These are phyloP conservation scores for Phylloporus sp. DNA, from an alignment of 768 basidiomycete genomes.

Conservation along the genomic window DNA sequence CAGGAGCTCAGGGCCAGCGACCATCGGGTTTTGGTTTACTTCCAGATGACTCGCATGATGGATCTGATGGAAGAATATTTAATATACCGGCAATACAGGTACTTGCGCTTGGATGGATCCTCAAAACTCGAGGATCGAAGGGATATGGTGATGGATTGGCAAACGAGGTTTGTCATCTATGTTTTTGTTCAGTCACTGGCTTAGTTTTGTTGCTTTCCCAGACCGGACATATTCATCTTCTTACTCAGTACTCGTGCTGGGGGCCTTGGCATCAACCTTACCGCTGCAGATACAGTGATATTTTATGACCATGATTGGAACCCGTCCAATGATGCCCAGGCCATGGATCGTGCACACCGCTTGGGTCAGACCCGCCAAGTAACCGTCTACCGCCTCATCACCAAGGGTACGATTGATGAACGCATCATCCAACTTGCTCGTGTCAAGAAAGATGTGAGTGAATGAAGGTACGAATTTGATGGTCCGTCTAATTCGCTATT, in stretches of 20 bases:
- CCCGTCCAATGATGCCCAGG: constrained; percentile 95
- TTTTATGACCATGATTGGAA: constrained; percentile 43
- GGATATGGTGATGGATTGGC: constrained; percentile 99
- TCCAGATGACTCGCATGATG: constrained; percentile 99
- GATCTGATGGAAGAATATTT: constrained; percentile 98
- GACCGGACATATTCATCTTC: constrained; percentile 91
- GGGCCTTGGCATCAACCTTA: constrained; percentile 95
- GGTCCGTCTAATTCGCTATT: constrained; percentile 2
- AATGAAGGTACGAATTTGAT: neutral
- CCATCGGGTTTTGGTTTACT: constrained; percentile 93
- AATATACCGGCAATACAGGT: constrained; percentile 94
- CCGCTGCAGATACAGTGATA: constrained; percentile 48
- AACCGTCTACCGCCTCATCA: constrained; percentile 93
- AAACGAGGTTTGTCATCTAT: constrained; percentile 67
- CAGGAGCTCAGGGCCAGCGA: constrained; percentile 90
- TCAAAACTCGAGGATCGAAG: constrained; percentile 94
- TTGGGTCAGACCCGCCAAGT: constrained; percentile 96
- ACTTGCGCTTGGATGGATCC: constrained; percentile 87
- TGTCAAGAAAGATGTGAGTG: constrained; percentile 89
- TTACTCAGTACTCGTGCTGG: constrained; percentile 93
- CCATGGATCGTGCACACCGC: constrained; percentile 97
- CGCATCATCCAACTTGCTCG: constrained; percentile 94
- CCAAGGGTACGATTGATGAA: constrained; percentile 92
- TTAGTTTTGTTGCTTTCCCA: constrained; percentile 2
- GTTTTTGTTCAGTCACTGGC: neutral